Evolutionary conservation across 2,329 filamentous ascomycete genomes (phyloP), one percentile per base, ranked within the genome.

Genomic region (Dactylellina drechsleri): DNA sequence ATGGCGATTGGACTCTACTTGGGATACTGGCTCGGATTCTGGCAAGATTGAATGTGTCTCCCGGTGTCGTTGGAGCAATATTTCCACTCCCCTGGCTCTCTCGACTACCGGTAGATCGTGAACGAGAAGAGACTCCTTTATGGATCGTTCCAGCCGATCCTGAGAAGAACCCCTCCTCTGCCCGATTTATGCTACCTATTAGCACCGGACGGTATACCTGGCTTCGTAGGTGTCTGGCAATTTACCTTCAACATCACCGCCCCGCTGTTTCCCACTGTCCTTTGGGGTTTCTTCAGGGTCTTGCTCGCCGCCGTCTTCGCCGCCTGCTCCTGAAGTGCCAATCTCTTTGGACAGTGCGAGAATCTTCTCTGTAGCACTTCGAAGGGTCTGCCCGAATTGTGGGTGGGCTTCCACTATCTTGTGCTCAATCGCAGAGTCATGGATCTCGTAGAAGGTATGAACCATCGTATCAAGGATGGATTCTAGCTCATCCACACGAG

Each of bases 401-500:
- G 70, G 70, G 40, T 74, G 57, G 13, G 70, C 70, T 41, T 76
- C 72, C 36, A 76, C 65, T 10, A 76, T 45, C 36, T 76, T 68
- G 28, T 68, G 64, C 60, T n/a, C 88, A 87, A 66, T 86, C 85
- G 36, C 83, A 81, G 20, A 88, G 77, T 91, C 87, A 76, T 91
- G 88, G 23, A 94, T 86, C 36, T 84, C 85, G 77, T 88, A 83
- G 78, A 96, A 93, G 0, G 88, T 86, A 60, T 85, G 88, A 82
- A 87, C 90, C 89, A 96, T 92, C 78, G 90, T 87, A 66, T 91
- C 86, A 74, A 93, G 90, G 20, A 86, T 87, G 13, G 85, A 85
- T 71, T 90, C 87, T n/a, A 96, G 86, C 23, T 87, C 85, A 64
- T 88, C 84, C 26, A 94, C 91, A 75, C 89, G 86, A 64, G 87